Evolutionary conservation across 768 basidiomycete genomes (phyloP).

Genomic region (Lactifluus echinatus): DNA sequence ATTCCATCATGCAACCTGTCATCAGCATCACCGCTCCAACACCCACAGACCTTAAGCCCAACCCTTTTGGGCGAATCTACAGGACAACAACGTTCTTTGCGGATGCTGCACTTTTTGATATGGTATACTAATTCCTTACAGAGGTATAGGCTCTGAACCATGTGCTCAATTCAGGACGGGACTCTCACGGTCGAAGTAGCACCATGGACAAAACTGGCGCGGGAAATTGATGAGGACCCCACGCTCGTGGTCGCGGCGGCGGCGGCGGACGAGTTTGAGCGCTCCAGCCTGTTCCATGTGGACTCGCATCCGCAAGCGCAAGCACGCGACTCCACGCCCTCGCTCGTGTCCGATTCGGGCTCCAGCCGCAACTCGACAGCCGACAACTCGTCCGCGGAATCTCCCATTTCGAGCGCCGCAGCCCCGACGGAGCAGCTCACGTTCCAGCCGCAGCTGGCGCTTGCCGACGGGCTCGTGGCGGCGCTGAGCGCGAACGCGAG

Average conservation of each 20-base stretch:
- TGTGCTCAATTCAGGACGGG: constrained; percentile 39
- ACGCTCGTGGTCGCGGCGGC: constrained; percentile 61
- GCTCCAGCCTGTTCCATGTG: constrained; percentile 56
- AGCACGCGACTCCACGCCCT: constrained; percentile 31
- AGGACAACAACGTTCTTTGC: constrained; percentile 33
- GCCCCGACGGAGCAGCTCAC: background rate
- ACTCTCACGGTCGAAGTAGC: constrained; percentile 71
- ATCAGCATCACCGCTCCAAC: constrained; percentile 8
- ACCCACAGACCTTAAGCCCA: background rate
- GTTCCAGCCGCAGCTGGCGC: background rate
- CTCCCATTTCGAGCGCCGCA: constrained; percentile 22
- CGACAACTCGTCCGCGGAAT: constrained; percentile 36
- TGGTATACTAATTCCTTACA: constrained; percentile 33
- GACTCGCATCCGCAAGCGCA: constrained; percentile 44
- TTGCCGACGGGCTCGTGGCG: background rate
- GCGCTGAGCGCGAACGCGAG: background rate
- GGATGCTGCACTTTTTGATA: constrained; percentile 60
- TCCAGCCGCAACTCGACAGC: constrained; percentile 32
- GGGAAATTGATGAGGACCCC: constrained; percentile 60
- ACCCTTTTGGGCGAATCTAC: background rate
- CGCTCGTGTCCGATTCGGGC: constrained; percentile 28
- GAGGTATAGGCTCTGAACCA: constrained; percentile 20
- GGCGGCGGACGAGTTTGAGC: constrained; percentile 56
- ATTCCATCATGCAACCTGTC: background rate
- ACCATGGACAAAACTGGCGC: constrained; percentile 39